phyloP scores from a whole-genome alignment of 2,329 filamentous ascomycete species.

The Malbranchea zuffiana region DNA sequence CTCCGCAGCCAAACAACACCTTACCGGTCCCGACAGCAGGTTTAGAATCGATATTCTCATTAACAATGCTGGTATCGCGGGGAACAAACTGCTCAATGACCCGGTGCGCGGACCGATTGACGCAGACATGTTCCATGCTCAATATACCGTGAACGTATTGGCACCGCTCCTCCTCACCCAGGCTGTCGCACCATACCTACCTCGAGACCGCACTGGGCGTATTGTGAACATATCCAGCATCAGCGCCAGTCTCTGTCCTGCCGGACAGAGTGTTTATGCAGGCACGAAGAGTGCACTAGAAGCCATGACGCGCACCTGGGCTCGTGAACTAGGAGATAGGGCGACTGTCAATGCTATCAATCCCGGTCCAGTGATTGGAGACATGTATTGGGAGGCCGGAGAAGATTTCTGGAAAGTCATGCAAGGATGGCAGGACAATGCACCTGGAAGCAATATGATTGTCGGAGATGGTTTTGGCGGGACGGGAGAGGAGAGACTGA shows the following conservation, averaged over 20 bases:
- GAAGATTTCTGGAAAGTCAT: conserved; percentile 49
- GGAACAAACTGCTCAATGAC: conserved; percentile 49
- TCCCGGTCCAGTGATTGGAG: conserved; percentile 54
- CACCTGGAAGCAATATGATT: conserved; percentile 53
- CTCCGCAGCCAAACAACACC: conserved; percentile 47
- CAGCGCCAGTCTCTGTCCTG: conserved; percentile 47
- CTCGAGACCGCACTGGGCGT: conserved; percentile 53
- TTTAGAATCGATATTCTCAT: conserved; percentile 72
- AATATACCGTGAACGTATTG: conserved; percentile 71
- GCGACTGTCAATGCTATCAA: conserved; percentile 57
- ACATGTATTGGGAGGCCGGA: conserved; percentile 52
- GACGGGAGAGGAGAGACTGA: conserved; percentile 41
- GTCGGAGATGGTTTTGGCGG: conserved; percentile 46
- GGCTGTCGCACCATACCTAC: conserved; percentile 59
- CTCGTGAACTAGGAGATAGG: conserved; percentile 49
- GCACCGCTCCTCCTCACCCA: conserved; percentile 70
- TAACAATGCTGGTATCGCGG: conserved; percentile 68
- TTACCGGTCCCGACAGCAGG: conserved; percentile 35
- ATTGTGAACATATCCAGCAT: conserved; percentile 54
- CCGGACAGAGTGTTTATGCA: conserved; percentile 51
- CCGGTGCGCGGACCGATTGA: conserved; percentile 50
- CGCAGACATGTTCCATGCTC: conserved; percentile 54
- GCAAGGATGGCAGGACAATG: conserved; percentile 49
- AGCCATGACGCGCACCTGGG: conserved; percentile 59
- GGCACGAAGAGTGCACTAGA: conserved; percentile 58